Base-by-base conservation (phyloP, 495 filamentous ascomycete genomes). In the Penicillium silybi region DNA sequence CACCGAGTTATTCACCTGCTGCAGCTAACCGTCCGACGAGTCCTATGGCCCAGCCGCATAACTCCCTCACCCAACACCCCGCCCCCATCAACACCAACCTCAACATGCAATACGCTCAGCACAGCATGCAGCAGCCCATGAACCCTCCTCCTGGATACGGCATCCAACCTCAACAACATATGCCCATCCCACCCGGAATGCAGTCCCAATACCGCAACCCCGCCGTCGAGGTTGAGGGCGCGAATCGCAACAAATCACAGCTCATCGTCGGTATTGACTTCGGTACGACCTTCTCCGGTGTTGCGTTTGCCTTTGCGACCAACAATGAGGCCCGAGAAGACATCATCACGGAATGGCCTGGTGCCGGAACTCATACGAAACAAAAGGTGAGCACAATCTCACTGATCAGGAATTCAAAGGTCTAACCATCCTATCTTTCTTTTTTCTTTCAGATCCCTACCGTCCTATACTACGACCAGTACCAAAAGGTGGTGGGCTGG, bases 401-500 rank as follows among this genome's bases (percentile, higher is more conserved):
- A 9, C 25, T 38, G 46, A n/a, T 26, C 40, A 35, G 17, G 19
- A 18, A 29, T 29, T 35, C 6, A 43, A 37, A 13, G 29, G 9
- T 32, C 38, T 40, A 34, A 48, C 41, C 44, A 18, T 47, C 44
- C 37, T 41, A 23, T 23, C 46, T 38, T 43, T 13, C 19, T 43
- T 45, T 49, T 32, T 37, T 29, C 7, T 17, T 22, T 23, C 63
- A 89, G 86, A 90, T 90, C 53, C 86, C 86, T 13, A 90, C 86
- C 9, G 86, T 90, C 22, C 79, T 90, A 44, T 90, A 90, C 68
- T 90, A 90, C 58, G 86, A 90, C 60, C 85, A 89, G 65, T 86
- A 88, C 66, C 86, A 90, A 63, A 87, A 90, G 59, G 86, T 90
- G 27, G 86, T 90, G 9, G 86, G 86, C 18, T 90, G 86, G 86